phyloP scores from a whole-genome alignment of 2,329 filamentous ascomycete genomes.

The Monilinia fructicola region DNA sequence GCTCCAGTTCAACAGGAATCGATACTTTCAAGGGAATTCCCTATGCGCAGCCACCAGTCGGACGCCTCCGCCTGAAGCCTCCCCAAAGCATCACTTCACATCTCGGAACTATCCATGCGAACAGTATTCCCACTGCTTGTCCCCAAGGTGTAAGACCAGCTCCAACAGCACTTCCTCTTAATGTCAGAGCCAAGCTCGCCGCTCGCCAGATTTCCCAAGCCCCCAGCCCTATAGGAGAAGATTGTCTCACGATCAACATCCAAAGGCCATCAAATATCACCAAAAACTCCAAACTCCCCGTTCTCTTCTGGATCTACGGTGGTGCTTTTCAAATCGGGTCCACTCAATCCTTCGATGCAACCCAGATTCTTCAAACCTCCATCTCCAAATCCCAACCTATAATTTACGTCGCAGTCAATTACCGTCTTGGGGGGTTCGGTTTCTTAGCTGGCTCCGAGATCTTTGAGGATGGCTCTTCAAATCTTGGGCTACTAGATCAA shows the following conservation, averaged over 20 bases:
- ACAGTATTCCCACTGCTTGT: conserved; percentile 38
- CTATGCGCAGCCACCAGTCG: conserved; percentile 46
- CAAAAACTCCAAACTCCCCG: conserved; percentile 52
- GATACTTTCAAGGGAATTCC: conserved; percentile 37
- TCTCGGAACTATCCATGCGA: conserved; percentile 34
- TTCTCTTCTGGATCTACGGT: conserved; percentile 44
- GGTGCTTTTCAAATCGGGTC: conserved; percentile 43
- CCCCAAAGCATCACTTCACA: conserved; percentile 34
- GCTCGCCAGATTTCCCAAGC: not conserved
- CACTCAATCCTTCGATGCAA: conserved; percentile 52
- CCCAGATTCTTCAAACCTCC: conserved; percentile 47
- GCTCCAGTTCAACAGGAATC: not conserved
- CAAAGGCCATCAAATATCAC: conserved; percentile 43
- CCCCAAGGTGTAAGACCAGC: conserved; percentile 35
- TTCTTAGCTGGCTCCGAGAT: conserved; percentile 61
- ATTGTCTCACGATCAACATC: conserved; percentile 44
- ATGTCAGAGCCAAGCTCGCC: too few relatives aligned
- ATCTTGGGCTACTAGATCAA: conserved; percentile 64
- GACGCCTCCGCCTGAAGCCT: conserved; percentile 47
- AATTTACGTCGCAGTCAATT: conserved; percentile 59
- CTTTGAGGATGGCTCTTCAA: conserved; percentile 55
- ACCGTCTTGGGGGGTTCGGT: conserved; percentile 66
- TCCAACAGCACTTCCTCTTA: too few relatives aligned
- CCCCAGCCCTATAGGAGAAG: conserved; percentile 33
- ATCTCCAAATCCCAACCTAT: conserved; percentile 64